Evolutionary conservation across 768 basidiomycete species (phyloP).

Genomic region (Mycena maculata): DNA sequence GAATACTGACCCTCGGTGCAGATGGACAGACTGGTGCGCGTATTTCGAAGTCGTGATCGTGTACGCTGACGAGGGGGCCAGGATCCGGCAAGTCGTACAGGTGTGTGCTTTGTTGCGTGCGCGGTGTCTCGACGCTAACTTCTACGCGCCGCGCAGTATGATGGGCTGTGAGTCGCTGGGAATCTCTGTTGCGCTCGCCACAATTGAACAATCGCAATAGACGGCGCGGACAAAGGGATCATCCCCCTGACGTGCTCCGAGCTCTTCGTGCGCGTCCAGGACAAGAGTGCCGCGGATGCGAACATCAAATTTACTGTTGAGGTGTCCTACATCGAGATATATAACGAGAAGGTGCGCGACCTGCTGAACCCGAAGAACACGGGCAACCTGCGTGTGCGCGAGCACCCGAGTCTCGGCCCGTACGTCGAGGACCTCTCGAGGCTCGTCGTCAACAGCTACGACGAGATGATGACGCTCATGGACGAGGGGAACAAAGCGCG

Average conservation of each 20-base stretch:
- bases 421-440: conserved; percentile 98
- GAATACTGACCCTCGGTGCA: conserved; percentile 36
- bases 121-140: conserved; percentile 20
- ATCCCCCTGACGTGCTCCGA: conserved; percentile 96
- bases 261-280: conserved; percentile 85
- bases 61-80: conserved; percentile 42
- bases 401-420: conserved; percentile 96
- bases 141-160: conserved; percentile 67
- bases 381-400: conserved; percentile 95
- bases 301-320: conserved; percentile 90
- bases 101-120: conserved; percentile 53
- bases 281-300: conserved; percentile 70
- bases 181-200: conserved; percentile 2
- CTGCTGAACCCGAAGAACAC: conserved; percentile 97
- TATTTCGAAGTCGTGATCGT: conserved; percentile 3
- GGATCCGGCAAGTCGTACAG: conserved; percentile 95
- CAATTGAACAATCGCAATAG: conserved; percentile 55
- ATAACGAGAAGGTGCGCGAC: conserved; percentile 98
- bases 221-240: conserved; percentile 96
- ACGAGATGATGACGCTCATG: conserved; percentile 99
- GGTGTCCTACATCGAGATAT: conserved; percentile 99
- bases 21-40: conserved; percentile 88
- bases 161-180: conserved; percentile 83
- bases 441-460: conserved; percentile 89
- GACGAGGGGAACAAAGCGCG: conserved; percentile 99